Evolutionary conservation across 2,329 filamentous ascomycete genomes (phyloP).

Genomic region (Cladophialophora bantiana): DNA sequence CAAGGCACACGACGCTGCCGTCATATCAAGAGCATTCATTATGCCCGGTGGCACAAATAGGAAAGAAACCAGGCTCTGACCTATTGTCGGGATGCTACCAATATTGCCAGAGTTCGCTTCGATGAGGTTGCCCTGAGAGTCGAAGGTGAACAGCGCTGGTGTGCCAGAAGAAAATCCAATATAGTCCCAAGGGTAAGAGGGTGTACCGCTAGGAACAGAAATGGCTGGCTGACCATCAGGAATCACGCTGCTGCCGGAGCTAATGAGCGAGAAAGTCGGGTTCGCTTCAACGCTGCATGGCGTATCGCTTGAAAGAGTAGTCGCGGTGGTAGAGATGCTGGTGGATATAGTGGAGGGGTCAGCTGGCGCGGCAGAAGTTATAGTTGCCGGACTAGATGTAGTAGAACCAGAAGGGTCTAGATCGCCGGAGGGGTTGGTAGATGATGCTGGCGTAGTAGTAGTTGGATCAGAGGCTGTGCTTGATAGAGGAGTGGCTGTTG

Average conservation of each 20-base stretch:
- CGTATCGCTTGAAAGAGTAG: neutral
- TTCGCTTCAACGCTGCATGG: slow-evolving; percentile 14
- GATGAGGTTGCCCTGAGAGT: slow-evolving; percentile 6
- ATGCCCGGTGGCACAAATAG: slow-evolving; percentile 8
- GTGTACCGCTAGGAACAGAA: neutral
- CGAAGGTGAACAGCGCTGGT: slow-evolving; percentile 15
- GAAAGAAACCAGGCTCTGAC: neutral
- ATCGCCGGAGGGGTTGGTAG: neutral
- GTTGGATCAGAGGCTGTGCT: neutral
- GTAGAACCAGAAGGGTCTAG: neutral
- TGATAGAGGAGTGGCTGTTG: neutral
- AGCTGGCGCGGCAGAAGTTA: neutral
- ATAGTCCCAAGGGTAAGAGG: slow-evolving; percentile 12
- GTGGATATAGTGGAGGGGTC: neutral
- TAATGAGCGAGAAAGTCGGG: slow-evolving; percentile 21
- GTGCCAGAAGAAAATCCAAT: slow-evolving; percentile 13
- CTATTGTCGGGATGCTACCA: neutral
- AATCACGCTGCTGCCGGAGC: slow-evolving; percentile 4
- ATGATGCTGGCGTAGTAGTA: neutral
- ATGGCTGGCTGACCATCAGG: slow-evolving; percentile 7
- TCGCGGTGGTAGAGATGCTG: neutral
- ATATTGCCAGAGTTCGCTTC: slow-evolving; percentile 4
- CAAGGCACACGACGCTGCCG: neutral
- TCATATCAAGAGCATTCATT: slow-evolving; percentile 6
- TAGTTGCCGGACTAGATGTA: neutral